Conservation (phyloP, 2,329 filamentous ascomycete genomes). For the Cladosporium cucumerinum region DNA sequence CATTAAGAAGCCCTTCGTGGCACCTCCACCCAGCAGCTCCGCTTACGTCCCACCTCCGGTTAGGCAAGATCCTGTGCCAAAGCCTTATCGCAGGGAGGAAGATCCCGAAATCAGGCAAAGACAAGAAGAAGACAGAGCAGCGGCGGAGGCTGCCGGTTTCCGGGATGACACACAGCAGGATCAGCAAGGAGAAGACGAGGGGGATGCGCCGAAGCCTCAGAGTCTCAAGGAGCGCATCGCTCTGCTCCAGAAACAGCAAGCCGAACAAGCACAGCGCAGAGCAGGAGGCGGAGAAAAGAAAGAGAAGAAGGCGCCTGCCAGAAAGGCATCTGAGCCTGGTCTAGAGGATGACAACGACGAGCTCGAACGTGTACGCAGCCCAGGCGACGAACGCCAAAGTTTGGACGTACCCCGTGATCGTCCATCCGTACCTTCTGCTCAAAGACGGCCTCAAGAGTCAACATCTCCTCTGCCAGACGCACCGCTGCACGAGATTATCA, state of each 20-base stretch:
- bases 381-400: slow-evolving; percentile 35
- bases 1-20: slow-evolving; percentile 95
- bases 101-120: slow-evolving; percentile 65
- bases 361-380: slow-evolving; percentile 37
- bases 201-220: slow-evolving; percentile 85
- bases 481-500: slow-evolving; percentile 52
- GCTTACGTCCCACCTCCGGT: slow-evolving; percentile 78
- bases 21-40: slow-evolving; percentile 88
- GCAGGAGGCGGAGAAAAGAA: slow-evolving; percentile 83
- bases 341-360: slow-evolving; percentile 38
- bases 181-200: slow-evolving; percentile 55
- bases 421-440: slow-evolving; percentile 36
- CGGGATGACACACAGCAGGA: slow-evolving; percentile 36
- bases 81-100: slow-evolving; percentile 81
- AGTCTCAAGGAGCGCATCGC: slow-evolving; percentile 95
- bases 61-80: slow-evolving; percentile 64
- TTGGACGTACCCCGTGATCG: slow-evolving; percentile 36
- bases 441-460: slow-evolving; percentile 37
- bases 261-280: slow-evolving; percentile 80
- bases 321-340: slow-evolving; percentile 56
- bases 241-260: slow-evolving; percentile 85
- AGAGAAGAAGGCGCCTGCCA: slow-evolving; percentile 62
- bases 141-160: slow-evolving; percentile 66
- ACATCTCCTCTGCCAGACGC: slow-evolving; percentile 34
- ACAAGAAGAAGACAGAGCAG: slow-evolving; percentile 63